phyloP scores from a whole-genome alignment of 495 filamentous ascomycete genomes.

The Neurospora tetrasperma region DNA sequence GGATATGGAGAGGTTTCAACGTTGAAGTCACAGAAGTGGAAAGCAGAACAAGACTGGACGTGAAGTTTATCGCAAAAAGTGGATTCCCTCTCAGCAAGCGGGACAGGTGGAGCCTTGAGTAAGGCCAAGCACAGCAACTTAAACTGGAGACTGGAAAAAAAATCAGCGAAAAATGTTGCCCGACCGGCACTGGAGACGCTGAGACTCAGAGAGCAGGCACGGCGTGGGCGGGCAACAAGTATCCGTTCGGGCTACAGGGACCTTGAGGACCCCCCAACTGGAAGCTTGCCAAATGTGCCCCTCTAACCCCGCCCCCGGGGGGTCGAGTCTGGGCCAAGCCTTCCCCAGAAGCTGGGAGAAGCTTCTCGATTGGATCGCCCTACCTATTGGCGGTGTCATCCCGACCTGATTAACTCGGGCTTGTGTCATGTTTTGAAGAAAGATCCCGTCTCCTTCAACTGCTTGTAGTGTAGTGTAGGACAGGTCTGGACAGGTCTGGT shows the following conservation, averaged over 20 bases:
- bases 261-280: background rate
- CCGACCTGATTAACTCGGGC: background rate
- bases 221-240: background rate
- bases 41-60: background rate
- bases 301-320: conserved; percentile 20
- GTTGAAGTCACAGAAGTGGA: background rate
- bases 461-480: background rate
- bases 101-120: background rate
- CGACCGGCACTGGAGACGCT: conserved; percentile 1
- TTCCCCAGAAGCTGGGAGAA: conserved; percentile 20
- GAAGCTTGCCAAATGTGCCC: background rate
- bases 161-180: conserved; percentile 13
- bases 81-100: conserved; percentile 1
- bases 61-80: conserved; percentile 6
- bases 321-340: conserved; percentile 10
- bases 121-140: background rate
- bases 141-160: conserved; percentile 8
- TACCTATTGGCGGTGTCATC: background rate
- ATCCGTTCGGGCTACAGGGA: background rate
- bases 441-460: background rate
- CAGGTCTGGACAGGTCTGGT: background rate
- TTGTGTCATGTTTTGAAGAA: background rate
- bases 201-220: background rate
- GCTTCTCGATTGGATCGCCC: conserved; percentile 15
- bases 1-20: background rate